phyloP scores from a whole-genome alignment of 2,329 filamentous ascomycete species.

The Microdochium nivale region DNA sequence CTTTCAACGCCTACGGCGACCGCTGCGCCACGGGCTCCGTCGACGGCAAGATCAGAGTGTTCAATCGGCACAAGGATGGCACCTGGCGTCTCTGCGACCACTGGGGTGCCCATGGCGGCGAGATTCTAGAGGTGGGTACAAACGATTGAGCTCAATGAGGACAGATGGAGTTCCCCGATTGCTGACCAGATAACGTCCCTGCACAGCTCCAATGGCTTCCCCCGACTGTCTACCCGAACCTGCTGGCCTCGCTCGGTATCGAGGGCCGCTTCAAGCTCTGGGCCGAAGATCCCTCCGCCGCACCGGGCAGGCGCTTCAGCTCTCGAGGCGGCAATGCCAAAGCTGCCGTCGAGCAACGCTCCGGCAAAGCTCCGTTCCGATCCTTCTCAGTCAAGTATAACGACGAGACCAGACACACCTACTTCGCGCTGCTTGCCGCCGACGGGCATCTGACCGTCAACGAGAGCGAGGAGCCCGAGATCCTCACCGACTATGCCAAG shows the following conservation, averaged over 20 bases:
- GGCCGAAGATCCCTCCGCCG: slow-evolving; percentile 80
- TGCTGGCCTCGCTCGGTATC: slow-evolving; percentile 80
- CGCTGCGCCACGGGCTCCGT: slow-evolving; percentile 86
- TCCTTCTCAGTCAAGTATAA: slow-evolving; percentile 81
- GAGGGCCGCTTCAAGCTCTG: slow-evolving; percentile 88
- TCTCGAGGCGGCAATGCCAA: slow-evolving; percentile 38
- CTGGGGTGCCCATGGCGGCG: slow-evolving; percentile 84
- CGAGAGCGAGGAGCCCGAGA: slow-evolving; percentile 80
- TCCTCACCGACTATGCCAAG: slow-evolving; percentile 64
- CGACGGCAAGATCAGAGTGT: slow-evolving; percentile 88
- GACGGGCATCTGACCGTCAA: slow-evolving; percentile 74
- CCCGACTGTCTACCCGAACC: slow-evolving; percentile 75
- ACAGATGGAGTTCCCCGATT: background rate
- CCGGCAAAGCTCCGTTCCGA: slow-evolving; percentile 59
- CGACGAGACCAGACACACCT: slow-evolving; percentile 71
- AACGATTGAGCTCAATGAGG: background rate
- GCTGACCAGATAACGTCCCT: slow-evolving; percentile 10
- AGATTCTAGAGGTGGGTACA: slow-evolving; percentile 70
- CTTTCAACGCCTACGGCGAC: slow-evolving; percentile 88
- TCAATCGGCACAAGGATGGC: slow-evolving; percentile 71
- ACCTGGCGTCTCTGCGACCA: slow-evolving; percentile 76
- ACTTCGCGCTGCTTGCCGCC: slow-evolving; percentile 74
- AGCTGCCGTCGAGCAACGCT: slow-evolving; percentile 47
- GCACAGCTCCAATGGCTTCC: slow-evolving; percentile 84
- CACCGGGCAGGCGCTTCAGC: slow-evolving; percentile 75